phyloP scores from a whole-genome alignment of 139 green algal species.

The Prasinococcaceae sp. region DNA sequence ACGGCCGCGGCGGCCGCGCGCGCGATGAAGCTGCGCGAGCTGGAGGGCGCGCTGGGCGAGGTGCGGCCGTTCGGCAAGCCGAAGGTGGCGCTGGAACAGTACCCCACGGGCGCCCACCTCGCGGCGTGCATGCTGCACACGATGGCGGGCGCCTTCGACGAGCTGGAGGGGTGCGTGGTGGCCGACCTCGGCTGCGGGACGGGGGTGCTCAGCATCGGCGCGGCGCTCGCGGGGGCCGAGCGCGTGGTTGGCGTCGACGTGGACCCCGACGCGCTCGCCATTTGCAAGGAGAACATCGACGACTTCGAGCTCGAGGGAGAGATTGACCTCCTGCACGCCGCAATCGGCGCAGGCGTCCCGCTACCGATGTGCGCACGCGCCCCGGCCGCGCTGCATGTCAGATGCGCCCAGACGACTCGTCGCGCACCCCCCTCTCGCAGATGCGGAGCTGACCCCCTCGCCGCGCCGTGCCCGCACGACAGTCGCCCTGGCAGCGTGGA shows the following conservation, averaged over 20 bases:
- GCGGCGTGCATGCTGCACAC: conserved; percentile 68
- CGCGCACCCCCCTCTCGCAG: too few species aligned
- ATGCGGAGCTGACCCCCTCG: too few species aligned
- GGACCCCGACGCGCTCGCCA: conserved; percentile 59
- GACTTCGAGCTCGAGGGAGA: conserved; percentile 42
- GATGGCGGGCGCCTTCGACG: conserved; percentile 49
- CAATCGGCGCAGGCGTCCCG: neutral
- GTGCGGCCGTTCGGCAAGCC: too few species aligned
- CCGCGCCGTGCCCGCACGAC: too few species aligned
- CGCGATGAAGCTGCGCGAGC: too few species aligned
- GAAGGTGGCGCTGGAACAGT: conserved; percentile 86
- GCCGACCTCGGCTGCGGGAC: conserved; percentile 70
- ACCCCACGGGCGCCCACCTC: conserved; percentile 69
- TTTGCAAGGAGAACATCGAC: conserved; percentile 46
- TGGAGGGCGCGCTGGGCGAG: too few species aligned
- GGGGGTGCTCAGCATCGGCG: conserved; percentile 72
- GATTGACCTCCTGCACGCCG: conserved; percentile 33
- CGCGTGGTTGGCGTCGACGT: conserved; percentile 74
- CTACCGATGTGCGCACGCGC: too few species aligned
- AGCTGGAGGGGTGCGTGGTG: conserved; percentile 56
- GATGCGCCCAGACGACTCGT: too few species aligned
- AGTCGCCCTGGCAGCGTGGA: conserved; percentile 35
- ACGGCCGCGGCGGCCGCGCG: too few species aligned
- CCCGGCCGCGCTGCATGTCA: too few species aligned
- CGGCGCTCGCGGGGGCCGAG: conserved; percentile 48